These are phyloP conservation scores for Lithohypha guttulata DNA, from an alignment of 2,329 filamentous ascomycete species.

Conservation along the genomic window DNA sequence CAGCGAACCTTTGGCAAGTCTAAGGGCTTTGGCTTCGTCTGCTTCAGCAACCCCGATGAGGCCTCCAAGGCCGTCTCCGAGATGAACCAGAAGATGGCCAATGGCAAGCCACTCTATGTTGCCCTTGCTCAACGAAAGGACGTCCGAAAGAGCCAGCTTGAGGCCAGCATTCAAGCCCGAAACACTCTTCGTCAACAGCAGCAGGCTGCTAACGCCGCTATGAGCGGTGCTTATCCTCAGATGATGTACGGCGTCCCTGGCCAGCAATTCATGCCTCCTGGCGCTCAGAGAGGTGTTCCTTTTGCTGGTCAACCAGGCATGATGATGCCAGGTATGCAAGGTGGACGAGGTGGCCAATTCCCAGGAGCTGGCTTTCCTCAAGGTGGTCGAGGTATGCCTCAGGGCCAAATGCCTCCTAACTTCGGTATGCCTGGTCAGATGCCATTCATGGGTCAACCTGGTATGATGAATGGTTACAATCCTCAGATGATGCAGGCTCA, in stretches of 20 bases:
- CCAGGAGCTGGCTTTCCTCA: constrained; percentile 68
- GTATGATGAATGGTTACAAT: constrained; percentile 57
- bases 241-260: constrained; percentile 76
- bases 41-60: constrained; percentile 98
- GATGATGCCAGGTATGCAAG: constrained; percentile 59
- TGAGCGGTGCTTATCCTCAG: constrained; percentile 70
- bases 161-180: constrained; percentile 97
- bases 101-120: constrained; percentile 93
- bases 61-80: constrained; percentile 98
- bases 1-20: constrained; percentile 79
- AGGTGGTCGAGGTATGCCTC: constrained; percentile 73
- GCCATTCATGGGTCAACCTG: constrained; percentile 49
- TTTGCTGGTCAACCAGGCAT: constrained; percentile 47
- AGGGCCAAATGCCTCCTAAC: constrained; percentile 73
- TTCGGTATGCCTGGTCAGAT: constrained; percentile 69
- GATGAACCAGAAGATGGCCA: constrained; percentile 99
- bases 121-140: constrained; percentile 98
- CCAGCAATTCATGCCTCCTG: constrained; percentile 28
- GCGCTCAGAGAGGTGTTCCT: constrained; percentile 47
- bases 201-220: constrained; percentile 77
- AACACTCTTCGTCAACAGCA: constrained; percentile 99
- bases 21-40: constrained; percentile 99
- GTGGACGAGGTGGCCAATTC: constrained; percentile 68
- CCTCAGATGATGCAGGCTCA: constrained; percentile 60
- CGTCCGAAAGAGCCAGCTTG: constrained; percentile 96